Conservation (phyloP, 73 alveolate species). For the Symbiodinium natans region DNA sequence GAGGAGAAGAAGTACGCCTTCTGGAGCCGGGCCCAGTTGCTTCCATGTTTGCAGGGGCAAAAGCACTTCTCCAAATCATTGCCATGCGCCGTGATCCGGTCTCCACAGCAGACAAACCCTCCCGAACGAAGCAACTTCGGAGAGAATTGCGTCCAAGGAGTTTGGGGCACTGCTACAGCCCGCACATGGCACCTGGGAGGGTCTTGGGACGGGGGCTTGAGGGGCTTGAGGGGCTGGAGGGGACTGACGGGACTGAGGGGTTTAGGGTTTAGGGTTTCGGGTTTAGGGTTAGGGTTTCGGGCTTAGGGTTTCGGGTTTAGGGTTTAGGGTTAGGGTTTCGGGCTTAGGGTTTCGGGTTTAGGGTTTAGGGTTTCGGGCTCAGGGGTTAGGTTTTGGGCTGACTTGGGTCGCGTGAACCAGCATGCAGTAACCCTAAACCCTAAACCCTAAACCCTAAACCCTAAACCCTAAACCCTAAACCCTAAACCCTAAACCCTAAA, state of each 20-base stretch:
- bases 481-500: neutral
- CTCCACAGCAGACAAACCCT: too few species aligned
- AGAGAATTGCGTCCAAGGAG: too few species aligned
- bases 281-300: too few species aligned
- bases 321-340: too few species aligned
- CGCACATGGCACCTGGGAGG: slow-evolving; percentile 52
- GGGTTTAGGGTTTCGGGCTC: neutral
- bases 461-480: neutral
- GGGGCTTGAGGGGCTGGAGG: neutral
- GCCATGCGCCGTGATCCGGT: too few species aligned
- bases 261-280: neutral
- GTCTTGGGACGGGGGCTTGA: neutral
- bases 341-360: neutral
- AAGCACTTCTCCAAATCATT: too few species aligned
- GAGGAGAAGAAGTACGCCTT: slow-evolving; percentile 50
- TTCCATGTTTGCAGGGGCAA: too few species aligned
- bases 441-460: neutral
- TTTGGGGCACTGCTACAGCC: slow-evolving; percentile 93
- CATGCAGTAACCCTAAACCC: too few species aligned
- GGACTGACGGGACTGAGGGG: neutral
- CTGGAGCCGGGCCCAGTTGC: slow-evolving; percentile 54
- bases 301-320: too few species aligned
- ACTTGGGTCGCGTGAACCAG: too few species aligned
- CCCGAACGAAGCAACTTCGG: too few species aligned
- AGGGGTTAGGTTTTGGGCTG: too few species aligned